These are phyloP conservation scores for Keithomyces neogunnii DNA, from an alignment of 2,329 filamentous ascomycete genomes.

Conservation along the genomic window DNA sequence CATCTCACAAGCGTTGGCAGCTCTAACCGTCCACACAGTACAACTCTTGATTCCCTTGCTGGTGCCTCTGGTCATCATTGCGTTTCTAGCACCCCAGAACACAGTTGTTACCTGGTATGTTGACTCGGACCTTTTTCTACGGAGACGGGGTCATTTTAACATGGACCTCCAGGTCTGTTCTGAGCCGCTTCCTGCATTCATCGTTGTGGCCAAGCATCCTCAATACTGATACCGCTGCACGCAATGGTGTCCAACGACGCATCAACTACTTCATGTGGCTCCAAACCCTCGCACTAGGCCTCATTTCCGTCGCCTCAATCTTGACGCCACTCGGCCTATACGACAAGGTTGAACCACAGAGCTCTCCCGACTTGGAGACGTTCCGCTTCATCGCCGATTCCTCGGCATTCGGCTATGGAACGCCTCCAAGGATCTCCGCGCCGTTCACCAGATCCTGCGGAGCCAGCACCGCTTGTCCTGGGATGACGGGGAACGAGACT, in stretches of 20 bases:
- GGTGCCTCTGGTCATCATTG: no score
- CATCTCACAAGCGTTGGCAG: not conserved
- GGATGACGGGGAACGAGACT: not conserved
- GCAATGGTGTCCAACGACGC: not conserved
- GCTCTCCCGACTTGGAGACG: not conserved
- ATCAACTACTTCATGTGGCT: not conserved
- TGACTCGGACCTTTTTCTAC: no score
- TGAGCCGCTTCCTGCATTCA: not conserved
- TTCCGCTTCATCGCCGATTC: slow-evolving; percentile 1
- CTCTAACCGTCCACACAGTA: not conserved
- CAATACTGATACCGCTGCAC: not conserved
- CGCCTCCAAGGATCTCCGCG: no score
- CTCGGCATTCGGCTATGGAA: no score
- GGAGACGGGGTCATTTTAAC: not conserved
- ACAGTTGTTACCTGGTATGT: no score
- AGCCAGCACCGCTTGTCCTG: not conserved
- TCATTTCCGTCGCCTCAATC: slow-evolving; percentile 2
- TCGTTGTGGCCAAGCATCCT: slow-evolving; percentile 1
- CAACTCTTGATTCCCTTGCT: no score
- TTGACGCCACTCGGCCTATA: slow-evolving; percentile 6
- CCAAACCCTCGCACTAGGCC: not conserved
- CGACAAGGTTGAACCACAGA: not conserved
- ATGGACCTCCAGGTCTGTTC: not conserved
- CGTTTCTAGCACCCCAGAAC: no score
- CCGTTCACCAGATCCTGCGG: not conserved